phyloP scores from a whole-genome alignment of 2,329 filamentous ascomycete species.

The Xylariaceae sp. region DNA sequence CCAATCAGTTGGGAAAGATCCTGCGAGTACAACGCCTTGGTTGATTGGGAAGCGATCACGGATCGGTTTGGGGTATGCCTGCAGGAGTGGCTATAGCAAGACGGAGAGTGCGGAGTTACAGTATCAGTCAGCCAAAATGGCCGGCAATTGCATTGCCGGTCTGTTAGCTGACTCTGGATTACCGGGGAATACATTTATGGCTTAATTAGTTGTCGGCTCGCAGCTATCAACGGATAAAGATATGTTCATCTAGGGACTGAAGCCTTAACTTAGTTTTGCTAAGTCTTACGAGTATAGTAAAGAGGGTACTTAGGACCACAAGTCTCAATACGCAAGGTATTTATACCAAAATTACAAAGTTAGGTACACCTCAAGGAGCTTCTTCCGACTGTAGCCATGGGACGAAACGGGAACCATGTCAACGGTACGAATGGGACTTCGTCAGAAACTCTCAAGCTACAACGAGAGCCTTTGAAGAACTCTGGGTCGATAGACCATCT shows the following conservation, averaged over 20 bases:
- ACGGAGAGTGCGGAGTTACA: slow-evolving; percentile 15
- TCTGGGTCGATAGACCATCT: slow-evolving; percentile 40
- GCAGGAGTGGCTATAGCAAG: neutral
- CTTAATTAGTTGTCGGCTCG: neutral
- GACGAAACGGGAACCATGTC: neutral
- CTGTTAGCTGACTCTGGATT: neutral
- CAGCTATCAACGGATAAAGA: neutral
- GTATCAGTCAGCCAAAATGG: neutral
- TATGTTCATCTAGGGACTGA: too few species aligned
- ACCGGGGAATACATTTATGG: neutral
- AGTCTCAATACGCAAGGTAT: neutral
- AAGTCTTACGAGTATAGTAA: too few species aligned
- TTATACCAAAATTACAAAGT: neutral
- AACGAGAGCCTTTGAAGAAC: slow-evolving; percentile 33
- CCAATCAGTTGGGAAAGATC: neutral
- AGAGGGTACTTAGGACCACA: too few species aligned
- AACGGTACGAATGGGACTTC: slow-evolving; percentile 20
- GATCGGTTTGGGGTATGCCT: slow-evolving; percentile 10
- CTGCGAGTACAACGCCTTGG: neutral
- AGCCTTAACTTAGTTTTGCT: too few species aligned
- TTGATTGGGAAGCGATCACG: neutral
- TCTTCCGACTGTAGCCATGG: neutral
- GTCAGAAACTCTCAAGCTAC: slow-evolving; percentile 23
- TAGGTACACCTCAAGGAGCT: neutral
- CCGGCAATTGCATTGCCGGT: slow-evolving; percentile 20